phyloP scores from a whole-genome alignment of 83 land plant genomes.

The Thuja plicata region DNA sequence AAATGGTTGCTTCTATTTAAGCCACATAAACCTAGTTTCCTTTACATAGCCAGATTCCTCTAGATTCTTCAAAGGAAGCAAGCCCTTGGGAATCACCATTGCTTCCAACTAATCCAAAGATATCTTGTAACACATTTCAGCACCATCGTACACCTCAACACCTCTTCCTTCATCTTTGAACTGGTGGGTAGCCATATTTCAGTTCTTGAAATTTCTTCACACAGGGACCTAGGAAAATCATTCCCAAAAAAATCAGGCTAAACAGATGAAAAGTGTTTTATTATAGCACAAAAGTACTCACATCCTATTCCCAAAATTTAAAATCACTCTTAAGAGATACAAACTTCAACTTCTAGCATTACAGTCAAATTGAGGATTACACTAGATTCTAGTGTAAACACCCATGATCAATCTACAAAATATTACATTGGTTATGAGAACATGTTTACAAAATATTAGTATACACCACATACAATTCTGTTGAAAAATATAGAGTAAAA shows the following conservation, averaged over 20 bases:
- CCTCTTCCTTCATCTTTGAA: neutral
- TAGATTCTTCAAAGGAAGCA: constrained; percentile 62
- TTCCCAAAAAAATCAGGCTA: neutral
- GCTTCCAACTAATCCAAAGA: constrained; percentile 43
- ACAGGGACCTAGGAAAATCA: neutral
- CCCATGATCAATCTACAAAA: neutral
- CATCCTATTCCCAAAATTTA: neutral
- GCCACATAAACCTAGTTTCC: constrained; percentile 69
- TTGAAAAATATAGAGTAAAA: neutral
- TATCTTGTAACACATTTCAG: constrained; percentile 38
- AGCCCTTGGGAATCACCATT: constrained; percentile 59
- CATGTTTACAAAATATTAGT: neutral
- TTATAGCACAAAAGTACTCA: neutral
- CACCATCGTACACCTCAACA: constrained; percentile 43
- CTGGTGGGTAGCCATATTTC: neutral
- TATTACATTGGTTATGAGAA: neutral
- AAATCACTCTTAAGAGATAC: neutral
- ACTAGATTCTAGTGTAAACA: neutral
- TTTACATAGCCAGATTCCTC: constrained; percentile 50
- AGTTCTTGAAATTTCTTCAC: neutral
- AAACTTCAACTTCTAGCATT: neutral
- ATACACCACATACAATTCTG: neutral
- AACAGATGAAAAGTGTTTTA: neutral
- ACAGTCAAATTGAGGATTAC: neutral
- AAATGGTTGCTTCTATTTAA: constrained; percentile 44